These are phyloP conservation scores for Pythium biforme DNA, from an alignment of 352 stramenopile genomes.

Conservation along the genomic window DNA sequence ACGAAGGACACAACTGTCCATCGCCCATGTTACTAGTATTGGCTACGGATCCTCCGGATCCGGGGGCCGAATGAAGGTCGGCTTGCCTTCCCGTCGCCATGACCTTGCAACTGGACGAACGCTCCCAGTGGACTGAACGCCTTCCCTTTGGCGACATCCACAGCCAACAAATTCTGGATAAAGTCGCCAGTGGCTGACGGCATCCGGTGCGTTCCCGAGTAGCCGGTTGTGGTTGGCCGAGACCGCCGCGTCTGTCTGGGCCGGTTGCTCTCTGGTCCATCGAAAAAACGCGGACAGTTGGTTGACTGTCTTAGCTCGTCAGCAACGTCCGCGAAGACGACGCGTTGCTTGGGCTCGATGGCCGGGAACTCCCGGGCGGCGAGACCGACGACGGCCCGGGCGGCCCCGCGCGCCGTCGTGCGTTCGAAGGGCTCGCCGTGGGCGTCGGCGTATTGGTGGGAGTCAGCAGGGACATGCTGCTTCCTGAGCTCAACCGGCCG, in stretches of 20 bases:
- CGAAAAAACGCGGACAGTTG: not conserved
- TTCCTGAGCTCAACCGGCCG: not conserved
- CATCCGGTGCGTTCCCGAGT: too few species aligned
- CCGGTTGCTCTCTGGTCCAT: not conserved
- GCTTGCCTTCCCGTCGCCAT: not conserved
- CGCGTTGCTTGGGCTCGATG: conserved; percentile 2
- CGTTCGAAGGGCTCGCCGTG: conserved; percentile 2
- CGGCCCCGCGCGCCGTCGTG: not conserved
- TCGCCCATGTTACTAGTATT: too few species aligned
- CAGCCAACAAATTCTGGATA: too few species aligned
- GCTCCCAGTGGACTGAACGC: not conserved
- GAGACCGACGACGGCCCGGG: not conserved
- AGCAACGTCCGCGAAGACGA: not conserved
- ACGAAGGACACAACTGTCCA: not conserved
- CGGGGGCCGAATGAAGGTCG: too few species aligned
- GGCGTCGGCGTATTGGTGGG: not conserved
- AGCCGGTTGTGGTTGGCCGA: not conserved
- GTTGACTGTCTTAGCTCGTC: not conserved
- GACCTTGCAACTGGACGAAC: not conserved
- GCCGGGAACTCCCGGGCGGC: not conserved
- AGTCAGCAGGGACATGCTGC: not conserved
- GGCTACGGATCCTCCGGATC: too few species aligned
- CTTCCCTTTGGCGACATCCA: not conserved
- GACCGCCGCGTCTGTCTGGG: too few species aligned
- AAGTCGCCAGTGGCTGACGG: too few species aligned